Evolutionary conservation across 495 filamentous ascomycete species (phyloP), one percentile per base, ranked within the genome.

Genomic region (Astrothelium subdiscretum): DNA sequence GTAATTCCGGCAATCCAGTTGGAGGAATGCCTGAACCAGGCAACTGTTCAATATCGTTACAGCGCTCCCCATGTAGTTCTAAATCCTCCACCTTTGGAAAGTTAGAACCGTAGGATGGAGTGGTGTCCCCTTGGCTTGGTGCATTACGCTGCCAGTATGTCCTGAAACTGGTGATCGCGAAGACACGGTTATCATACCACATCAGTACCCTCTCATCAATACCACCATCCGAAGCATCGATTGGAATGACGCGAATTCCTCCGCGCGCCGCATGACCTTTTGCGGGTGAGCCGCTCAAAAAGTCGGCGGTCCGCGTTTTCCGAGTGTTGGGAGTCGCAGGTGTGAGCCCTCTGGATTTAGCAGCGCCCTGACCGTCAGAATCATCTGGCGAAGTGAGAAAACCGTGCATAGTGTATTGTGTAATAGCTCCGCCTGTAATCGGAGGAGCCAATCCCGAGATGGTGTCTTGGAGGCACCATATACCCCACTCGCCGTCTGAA

Each of bases 401-500:
- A 26, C 90, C 90, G 22, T 79, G 81, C 13, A 91, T 73, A 58
- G 83, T 84, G 68, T 89, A 95, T 27, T 78, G 71, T 20, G 87
- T 85, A 65, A 86, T 71, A 6, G 84, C 82, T 18, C 83, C 85
- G 18, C 85, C 85, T 58, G 80, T 80, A 18, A 86, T 69, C 75
- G 70, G 70, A 42, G 83, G 79, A 1, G 86, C 85, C 8, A 1
- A 29, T 8, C 24, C 24, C 29, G 48, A 54, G 4, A 20, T n/a
- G 15, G 24, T 27, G n/a, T 54, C 15, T 68, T 90, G 85, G 32
- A 92, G 77, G 74, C 95, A 90, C 91, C 92, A 97, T 31, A 97
- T 83, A 3, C 90, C 92, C 92, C 92, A 97, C 75, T 95, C 87
- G 0, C 91, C 92, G 71, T 96, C 90, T 4, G 81, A 81, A 13